Evolutionary conservation across 805 yeast species (phyloP).

Genomic region (Brettanomyces anomalus): DNA sequence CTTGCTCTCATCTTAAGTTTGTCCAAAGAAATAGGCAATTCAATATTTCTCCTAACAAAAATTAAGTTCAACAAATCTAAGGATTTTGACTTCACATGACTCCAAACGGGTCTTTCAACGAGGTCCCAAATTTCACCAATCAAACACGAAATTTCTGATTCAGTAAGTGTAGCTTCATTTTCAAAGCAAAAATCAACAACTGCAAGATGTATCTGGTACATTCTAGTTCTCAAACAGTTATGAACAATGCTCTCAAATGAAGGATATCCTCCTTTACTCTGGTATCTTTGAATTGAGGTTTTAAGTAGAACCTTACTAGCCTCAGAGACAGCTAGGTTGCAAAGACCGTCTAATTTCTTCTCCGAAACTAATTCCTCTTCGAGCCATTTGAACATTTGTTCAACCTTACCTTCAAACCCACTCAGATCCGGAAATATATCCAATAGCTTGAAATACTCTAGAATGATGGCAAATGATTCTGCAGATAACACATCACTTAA

Average conservation of each 20-base stretch:
- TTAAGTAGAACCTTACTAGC: slow-evolving; percentile 10
- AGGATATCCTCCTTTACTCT: background rate
- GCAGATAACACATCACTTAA: slow-evolving; percentile 10
- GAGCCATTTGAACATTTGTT: slow-evolving; percentile 28
- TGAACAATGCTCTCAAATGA: slow-evolving; percentile 17
- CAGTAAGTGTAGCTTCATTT: background rate
- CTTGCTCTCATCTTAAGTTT: background rate
- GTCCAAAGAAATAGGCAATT: background rate
- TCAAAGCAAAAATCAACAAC: slow-evolving; percentile 28
- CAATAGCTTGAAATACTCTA: slow-evolving; percentile 16
- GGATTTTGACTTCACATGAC: slow-evolving; percentile 34
- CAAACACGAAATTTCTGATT: background rate
- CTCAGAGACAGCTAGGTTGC: slow-evolving; percentile 35
- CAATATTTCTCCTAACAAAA: slow-evolving; percentile 4
- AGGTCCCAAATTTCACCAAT: slow-evolving; percentile 17
- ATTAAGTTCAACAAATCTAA: slow-evolving; percentile 26
- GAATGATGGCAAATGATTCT: slow-evolving; percentile 15
- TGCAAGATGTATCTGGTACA: slow-evolving; percentile 36
- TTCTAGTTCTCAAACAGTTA: slow-evolving; percentile 29
- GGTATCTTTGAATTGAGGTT: background rate
- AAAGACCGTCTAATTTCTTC: slow-evolving; percentile 35
- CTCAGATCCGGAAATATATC: slow-evolving; percentile 1
- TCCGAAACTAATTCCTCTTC: slow-evolving; percentile 21
- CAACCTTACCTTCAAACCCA: slow-evolving; percentile 7
- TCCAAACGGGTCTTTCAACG: slow-evolving; percentile 26